Base-by-base conservation (phyloP, 345 rosid genomes). In the Dipteronia sinensis region DNA sequence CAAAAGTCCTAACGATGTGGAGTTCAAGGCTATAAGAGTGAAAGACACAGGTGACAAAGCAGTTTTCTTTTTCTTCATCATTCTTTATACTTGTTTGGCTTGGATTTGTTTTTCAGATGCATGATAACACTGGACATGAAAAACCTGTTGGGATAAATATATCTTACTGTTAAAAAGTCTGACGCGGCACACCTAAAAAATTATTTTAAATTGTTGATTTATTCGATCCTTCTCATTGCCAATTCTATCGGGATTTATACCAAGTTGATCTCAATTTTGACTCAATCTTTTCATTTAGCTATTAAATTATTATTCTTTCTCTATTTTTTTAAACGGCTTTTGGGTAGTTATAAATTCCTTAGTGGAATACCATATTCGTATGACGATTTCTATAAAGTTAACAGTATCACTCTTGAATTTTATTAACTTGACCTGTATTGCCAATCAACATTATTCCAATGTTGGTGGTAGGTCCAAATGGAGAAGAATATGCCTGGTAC, bases 401-500 rank as follows among this genome's bases (percentile, higher is more conserved):
- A 42, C 46, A 42, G 46, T 42, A 42, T 42, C 7, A 42, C 46
- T 42, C 46, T 42, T 42, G 46, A 11, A 2, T 53, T 13, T 1
- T 34, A 0, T 20, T 47, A 73, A 77, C 71, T 71, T 16, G 3
- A 55, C 56, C 4, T 25, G 22, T 38, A 46, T 56, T 65, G 29
- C 22, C 75, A 11, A 78, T 81, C 19, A 23, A 25, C n/a, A 23
- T 47, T 62, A 70, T 71, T 56, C 40, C 31, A 29, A 17, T 62
- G 67, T 73, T 76, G 73, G 67, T 68, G 68, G 82, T 83, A 92
- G 98, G 99, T 73, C 97, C 97, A 44, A 90, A 82, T 73, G 98
- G 95, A 82, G 98, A 96, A 88, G 91, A 91, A 79, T 92, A 88
- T 82, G 99, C 97, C 4, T 96, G 98, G 99, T 96, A 92, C 80